These are phyloP conservation scores for Sarocladium strictum DNA, from an alignment of 2,329 filamentous ascomycete species.

Conservation along the genomic window DNA sequence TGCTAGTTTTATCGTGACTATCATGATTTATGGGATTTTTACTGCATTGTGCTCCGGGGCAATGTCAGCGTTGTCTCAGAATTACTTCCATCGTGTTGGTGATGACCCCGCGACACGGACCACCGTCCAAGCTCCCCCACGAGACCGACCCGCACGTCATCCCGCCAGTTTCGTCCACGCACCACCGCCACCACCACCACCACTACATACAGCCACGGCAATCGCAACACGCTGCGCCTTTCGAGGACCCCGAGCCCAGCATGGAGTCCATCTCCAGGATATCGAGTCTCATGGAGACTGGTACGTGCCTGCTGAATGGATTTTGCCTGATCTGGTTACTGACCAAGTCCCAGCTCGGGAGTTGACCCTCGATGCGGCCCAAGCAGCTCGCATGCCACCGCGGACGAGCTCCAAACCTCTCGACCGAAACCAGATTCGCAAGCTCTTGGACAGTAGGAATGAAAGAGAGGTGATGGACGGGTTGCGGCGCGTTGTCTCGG, in stretches of 20 bases:
- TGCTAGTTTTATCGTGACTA: too few species aligned
- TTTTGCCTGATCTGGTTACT: not conserved
- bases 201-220: conserved; percentile 10
- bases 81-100: not conserved
- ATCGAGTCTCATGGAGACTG: conserved; percentile 89
- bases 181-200: conserved; percentile 3
- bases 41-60: too few species aligned
- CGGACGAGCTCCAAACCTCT: conserved; percentile 55
- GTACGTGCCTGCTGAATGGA: conserved; percentile 42
- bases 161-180: conserved; percentile 2
- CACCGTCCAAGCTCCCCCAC: conserved; percentile 8
- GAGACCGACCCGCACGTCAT: conserved; percentile 11
- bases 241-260: conserved; percentile 16
- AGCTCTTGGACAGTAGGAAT: conserved; percentile 86
- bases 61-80: not conserved
- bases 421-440: conserved; percentile 82
- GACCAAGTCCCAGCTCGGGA: conserved; percentile 66
- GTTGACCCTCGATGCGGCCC: conserved; percentile 93
- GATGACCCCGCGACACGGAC: conserved; percentile 12
- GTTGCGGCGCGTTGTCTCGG: conserved; percentile 78
- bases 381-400: conserved; percentile 64
- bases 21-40: too few species aligned
- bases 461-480: conserved; percentile 92
- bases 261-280: conserved; percentile 98
- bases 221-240: not conserved